These are phyloP conservation scores for Xylariaceae sp. DNA, from an alignment of 2,329 filamentous ascomycete genomes.

Conservation along the genomic window DNA sequence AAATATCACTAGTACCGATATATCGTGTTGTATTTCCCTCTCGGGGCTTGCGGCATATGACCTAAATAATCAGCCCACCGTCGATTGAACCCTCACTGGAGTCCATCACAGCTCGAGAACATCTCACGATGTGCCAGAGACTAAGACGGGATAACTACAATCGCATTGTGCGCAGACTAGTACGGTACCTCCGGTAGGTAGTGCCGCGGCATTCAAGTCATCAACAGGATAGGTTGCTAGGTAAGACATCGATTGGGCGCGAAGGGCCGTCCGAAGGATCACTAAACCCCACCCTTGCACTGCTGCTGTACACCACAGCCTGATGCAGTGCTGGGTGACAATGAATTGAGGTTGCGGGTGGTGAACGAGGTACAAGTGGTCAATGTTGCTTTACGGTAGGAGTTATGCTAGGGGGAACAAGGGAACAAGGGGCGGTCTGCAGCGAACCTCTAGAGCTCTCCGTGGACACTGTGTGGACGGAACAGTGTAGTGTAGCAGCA, in stretches of 20 bases:
- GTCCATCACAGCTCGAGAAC: background rate
- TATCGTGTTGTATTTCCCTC: constrained; percentile 14
- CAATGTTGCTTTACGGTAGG: constrained; percentile 9
- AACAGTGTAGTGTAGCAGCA: constrained; percentile 8
- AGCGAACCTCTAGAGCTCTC: no score
- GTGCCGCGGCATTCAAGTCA: constrained; percentile 14
- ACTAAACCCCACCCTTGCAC: constrained; percentile 14
- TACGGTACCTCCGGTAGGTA: background rate
- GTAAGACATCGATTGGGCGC: constrained; percentile 14
- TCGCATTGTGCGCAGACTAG: background rate
- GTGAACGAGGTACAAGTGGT: constrained; percentile 9
- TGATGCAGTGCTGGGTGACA: constrained; percentile 5
- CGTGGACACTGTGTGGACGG: constrained; percentile 21
- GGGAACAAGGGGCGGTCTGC: constrained; percentile 29
- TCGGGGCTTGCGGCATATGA: constrained; percentile 1
- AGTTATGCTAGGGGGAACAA: background rate
- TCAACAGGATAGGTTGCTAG: constrained; percentile 7
- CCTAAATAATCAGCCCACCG: background rate
- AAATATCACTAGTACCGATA: background rate
- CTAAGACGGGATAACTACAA: constrained; percentile 6
- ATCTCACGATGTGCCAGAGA: constrained; percentile 9
- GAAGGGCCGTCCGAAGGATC: constrained; percentile 17
- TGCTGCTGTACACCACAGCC: background rate
- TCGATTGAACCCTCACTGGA: background rate
- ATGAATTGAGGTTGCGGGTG: constrained; percentile 9